These are phyloP conservation scores for Fraxinus anomala DNA, from an alignment of 257 asterid genomes.

Conservation along the genomic window DNA sequence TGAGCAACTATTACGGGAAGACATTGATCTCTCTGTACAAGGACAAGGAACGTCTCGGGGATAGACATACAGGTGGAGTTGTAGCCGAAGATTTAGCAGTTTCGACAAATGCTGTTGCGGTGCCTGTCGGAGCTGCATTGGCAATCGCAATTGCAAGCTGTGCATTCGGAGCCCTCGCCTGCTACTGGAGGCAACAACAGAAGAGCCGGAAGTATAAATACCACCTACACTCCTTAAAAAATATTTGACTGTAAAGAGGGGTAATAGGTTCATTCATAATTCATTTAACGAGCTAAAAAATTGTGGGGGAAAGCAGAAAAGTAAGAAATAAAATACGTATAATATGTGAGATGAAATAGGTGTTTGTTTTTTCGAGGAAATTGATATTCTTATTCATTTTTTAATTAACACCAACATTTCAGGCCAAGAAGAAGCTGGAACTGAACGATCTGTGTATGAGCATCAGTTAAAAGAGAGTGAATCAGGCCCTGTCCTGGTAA, in stretches of 20 bases:
- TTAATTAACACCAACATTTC: slow-evolving; percentile 52
- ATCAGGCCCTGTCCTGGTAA: slow-evolving; percentile 18
- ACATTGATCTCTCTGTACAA: slow-evolving; percentile 50
- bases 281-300: slow-evolving; percentile 8
- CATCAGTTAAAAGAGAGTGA: slow-evolving; percentile 30
- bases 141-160: slow-evolving; percentile 97
- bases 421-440: slow-evolving; percentile 94
- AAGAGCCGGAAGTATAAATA: slow-evolving; percentile 92
- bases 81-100: slow-evolving; percentile 52
- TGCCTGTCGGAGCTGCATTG: slow-evolving; percentile 93
- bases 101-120: slow-evolving; percentile 64
- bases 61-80: slow-evolving; percentile 24
- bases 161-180: slow-evolving; percentile 87
- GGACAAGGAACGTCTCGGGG: slow-evolving; percentile 51
- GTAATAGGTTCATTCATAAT: slow-evolving; percentile 15
- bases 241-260: slow-evolving; percentile 50
- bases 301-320: background rate
- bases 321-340: slow-evolving; percentile 13
- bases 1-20: slow-evolving; percentile 67
- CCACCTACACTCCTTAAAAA: slow-evolving; percentile 70
- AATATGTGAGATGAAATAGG: slow-evolving; percentile 8
- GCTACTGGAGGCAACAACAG: slow-evolving; percentile 95
- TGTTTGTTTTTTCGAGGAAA: slow-evolving; percentile 40
- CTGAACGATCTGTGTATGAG: slow-evolving; percentile 38
- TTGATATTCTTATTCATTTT: slow-evolving; percentile 44